phyloP scores from a whole-genome alignment of 192 early-diverging fungal genomes.

The Backusella tuberculispora region DNA sequence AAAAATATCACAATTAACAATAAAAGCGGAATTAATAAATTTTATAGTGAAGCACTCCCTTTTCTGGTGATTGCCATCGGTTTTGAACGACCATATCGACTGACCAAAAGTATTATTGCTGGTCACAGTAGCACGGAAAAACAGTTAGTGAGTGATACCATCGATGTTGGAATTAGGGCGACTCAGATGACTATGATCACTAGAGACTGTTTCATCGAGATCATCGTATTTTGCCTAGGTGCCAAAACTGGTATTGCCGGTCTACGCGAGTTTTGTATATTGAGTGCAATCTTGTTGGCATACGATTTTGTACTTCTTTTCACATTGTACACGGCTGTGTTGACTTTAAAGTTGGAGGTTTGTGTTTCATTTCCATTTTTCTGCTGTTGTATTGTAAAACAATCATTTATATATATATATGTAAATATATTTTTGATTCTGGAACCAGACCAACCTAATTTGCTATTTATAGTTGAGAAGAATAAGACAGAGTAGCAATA shows the following conservation, averaged over 20 bases:
- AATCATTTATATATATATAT: constrained; percentile 26
- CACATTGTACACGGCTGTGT: constrained; percentile 82
- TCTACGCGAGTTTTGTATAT: constrained; percentile 79
- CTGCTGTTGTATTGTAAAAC: constrained; percentile 42
- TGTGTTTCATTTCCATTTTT: constrained; percentile 22
- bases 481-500: background rate
- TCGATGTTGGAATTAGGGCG: constrained; percentile 68
- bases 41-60: constrained; percentile 77
- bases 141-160: constrained; percentile 56
- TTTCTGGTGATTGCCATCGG: constrained; percentile 90
- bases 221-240: constrained; percentile 75
- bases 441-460: background rate
- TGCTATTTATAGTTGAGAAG: background rate
- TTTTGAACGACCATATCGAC: constrained; percentile 82
- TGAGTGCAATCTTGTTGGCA: constrained; percentile 77
- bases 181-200: constrained; percentile 62
- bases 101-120: constrained; percentile 72
- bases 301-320: constrained; percentile 85
- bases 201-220: constrained; percentile 84
- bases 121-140: constrained; percentile 50
- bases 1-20: background rate
- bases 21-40: constrained; percentile 6
- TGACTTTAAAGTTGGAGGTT: constrained; percentile 89
- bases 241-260: constrained; percentile 76
- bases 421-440: background rate